A percentile compares a stretch with the other conserved stretches of the same genome.
Evolutionary conservation across 2,329 filamentous ascomycete genomes (phyloP).

Genomic region (Pestalotiopsis sp.): DNA sequence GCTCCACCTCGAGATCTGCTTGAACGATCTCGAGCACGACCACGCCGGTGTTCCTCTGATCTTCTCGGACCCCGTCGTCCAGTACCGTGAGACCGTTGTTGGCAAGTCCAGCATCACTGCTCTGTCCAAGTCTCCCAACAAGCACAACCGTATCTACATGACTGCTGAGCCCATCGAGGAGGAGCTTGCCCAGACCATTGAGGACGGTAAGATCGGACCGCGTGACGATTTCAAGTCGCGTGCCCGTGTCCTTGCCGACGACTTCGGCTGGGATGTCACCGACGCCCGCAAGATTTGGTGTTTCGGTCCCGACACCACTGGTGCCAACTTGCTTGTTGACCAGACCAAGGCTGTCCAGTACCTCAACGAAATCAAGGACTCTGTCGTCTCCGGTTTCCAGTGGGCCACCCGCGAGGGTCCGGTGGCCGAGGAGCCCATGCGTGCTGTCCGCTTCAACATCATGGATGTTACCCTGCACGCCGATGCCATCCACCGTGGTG

Average conservation of each 20-base stretch:
- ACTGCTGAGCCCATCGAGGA: conserved; percentile 87
- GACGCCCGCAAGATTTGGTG: conserved; percentile 99
- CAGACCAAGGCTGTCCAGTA: conserved; percentile 99
- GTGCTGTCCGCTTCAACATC: conserved; percentile 96
- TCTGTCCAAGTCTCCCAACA: conserved; percentile 99
- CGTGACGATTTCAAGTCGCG: conserved; percentile 99
- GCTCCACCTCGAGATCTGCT: conserved; percentile 99
- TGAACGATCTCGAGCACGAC: conserved; percentile 99
- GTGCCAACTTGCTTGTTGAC: conserved; percentile 97
- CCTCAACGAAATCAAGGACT: conserved; percentile 99
- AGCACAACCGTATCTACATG: conserved; percentile 99
- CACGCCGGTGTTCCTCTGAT: conserved; percentile 98
- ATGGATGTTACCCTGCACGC: conserved; percentile 99
- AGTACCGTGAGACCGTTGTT: conserved; percentile 96
- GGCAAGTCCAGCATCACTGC: conserved; percentile 89
- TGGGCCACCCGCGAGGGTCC: conserved; percentile 99
- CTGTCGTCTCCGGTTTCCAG: conserved; percentile 99
- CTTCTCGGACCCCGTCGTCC: conserved; percentile 96
- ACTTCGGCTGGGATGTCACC: conserved; percentile 98
- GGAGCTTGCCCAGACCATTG: conserved; percentile 89
- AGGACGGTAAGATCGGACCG: conserved; percentile 86
- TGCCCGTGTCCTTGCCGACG: conserved; percentile 93
- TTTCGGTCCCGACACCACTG: conserved; percentile 96
- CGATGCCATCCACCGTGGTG: conserved; percentile 99
- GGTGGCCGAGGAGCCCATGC: conserved; percentile 97